Evolutionary conservation across 805 yeast species (phyloP), one percentile per base, ranked within the genome.

Genomic region (Brettanomyces sp.): DNA sequence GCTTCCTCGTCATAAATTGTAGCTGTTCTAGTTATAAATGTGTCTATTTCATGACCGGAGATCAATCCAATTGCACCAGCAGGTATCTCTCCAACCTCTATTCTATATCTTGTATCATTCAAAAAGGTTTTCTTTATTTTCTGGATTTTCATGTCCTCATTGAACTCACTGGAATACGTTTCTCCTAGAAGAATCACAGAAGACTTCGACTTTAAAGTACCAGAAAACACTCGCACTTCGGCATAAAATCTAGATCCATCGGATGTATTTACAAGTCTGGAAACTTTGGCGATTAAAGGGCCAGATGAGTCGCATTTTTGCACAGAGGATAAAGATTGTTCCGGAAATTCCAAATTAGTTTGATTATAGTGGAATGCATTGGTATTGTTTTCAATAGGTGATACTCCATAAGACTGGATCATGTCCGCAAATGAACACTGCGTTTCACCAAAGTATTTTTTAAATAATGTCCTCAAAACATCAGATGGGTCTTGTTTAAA

Each of bases 31-130:
- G 72, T 69, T 38, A 83, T 69, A 25, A 70, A 65, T 1, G 69
- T 54, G 38, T 78, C 82, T 24, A 86, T 62, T 7, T 56, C 67
- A 38, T 62, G 64, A 1, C 95, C 95, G 5, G 76, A 71, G 0
- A 89, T 62, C 4, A 89, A 56, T 0, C 80, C 90, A 39, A 86
- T 64, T n/a, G 76, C 73, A 0, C 96, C 96, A 1, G 77, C 74
- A 4, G 73, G 66, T 0, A 81, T 79, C 14, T 69, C 69, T 4
- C 21, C 44, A 0, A 84, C 70, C 0, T 77, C 72, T 2, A 81
- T 62, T 30, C 72, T 73, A 58, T 86, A 89, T 51, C 95, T 70
- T 0, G 90, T 90, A 41, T 87, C 80, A 39, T 85, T 72, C 1
- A 89, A 50, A 54, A 64, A 73, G 4, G 81, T 58, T 30, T 65